These are phyloP conservation scores for Fusarium tuaranense DNA, from an alignment of 2,329 filamentous ascomycete genomes.

Conservation along the genomic window DNA sequence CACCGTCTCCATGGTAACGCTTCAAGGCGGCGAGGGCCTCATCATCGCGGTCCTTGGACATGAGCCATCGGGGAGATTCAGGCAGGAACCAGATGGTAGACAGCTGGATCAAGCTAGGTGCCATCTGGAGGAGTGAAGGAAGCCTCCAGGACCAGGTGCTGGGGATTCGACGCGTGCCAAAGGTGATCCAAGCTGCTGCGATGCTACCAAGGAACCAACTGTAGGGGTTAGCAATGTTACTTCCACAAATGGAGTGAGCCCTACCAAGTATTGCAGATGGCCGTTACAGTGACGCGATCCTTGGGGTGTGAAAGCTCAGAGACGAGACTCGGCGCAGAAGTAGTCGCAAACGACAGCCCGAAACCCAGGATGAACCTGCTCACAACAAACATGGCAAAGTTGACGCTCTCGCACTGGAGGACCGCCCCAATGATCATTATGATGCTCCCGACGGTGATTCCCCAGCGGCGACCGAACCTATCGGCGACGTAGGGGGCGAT, in stretches of 20 bases:
- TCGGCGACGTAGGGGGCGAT: slow-evolving; percentile 49
- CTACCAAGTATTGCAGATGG: slow-evolving; percentile 61
- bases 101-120: slow-evolving; percentile 19
- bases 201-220: slow-evolving; percentile 62
- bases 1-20: slow-evolving; percentile 68
- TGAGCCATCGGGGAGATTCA: slow-evolving; percentile 73
- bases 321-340: slow-evolving; percentile 62
- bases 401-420: slow-evolving; percentile 46
- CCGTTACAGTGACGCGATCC: slow-evolving; percentile 63
- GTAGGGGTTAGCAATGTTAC: slow-evolving; percentile 9
- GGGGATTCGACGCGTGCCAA: slow-evolving; percentile 55
- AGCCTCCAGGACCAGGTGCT: slow-evolving; percentile 53
- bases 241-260: neutral
- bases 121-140: slow-evolving; percentile 45
- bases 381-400: slow-evolving; percentile 64
- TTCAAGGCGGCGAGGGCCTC: slow-evolving; percentile 64
- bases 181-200: slow-evolving; percentile 57
- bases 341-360: slow-evolving; percentile 64
- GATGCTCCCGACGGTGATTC: slow-evolving; percentile 46
- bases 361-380: slow-evolving; percentile 66
- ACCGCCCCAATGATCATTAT: slow-evolving; percentile 49
- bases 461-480: slow-evolving; percentile 46
- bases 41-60: slow-evolving; percentile 51
- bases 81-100: slow-evolving; percentile 63
- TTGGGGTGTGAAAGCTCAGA: slow-evolving; percentile 66